phyloP scores from a whole-genome alignment of 2,329 filamentous ascomycete species.

The Simplicillium aogashimaense region DNA sequence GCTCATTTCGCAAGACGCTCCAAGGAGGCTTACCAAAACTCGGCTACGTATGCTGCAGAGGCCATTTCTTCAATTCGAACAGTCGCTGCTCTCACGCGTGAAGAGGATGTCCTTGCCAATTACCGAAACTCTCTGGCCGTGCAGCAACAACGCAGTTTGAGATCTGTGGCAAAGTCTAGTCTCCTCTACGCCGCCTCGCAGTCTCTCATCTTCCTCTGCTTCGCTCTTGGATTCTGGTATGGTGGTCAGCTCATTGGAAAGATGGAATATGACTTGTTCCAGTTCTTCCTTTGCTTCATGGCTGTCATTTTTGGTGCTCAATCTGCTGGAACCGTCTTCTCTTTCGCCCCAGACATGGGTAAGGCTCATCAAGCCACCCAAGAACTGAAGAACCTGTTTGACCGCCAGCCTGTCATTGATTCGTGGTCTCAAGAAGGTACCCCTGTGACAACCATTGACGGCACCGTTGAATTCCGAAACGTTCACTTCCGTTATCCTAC shows the following conservation, averaged over 20 bases:
- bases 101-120: conserved; percentile 64
- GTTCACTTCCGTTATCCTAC: conserved; percentile 95
- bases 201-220: conserved; percentile 71
- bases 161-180: conserved; percentile 68
- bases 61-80: conserved; percentile 91
- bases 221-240: conserved; percentile 90
- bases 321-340: conserved; percentile 82
- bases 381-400: conserved; percentile 74
- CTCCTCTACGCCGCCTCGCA: conserved; percentile 76
- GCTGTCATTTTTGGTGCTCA: conserved; percentile 86
- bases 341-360: conserved; percentile 84
- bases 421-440: conserved; percentile 66
- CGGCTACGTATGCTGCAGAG: conserved; percentile 83
- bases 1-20: conserved; percentile 69
- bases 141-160: conserved; percentile 59
- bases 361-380: conserved; percentile 80
- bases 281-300: conserved; percentile 88
- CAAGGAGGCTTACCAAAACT: conserved; percentile 69
- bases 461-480: conserved; percentile 77
- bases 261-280: conserved; percentile 64
- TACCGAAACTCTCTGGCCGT: conserved; percentile 58
- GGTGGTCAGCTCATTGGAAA: conserved; percentile 67
- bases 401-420: conserved; percentile 73
- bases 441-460: conserved; percentile 53
- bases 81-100: conserved; percentile 81